Evolutionary conservation across 1,284 basidiomycete genomes (phyloP), one percentile per base, ranked within the genome.

Genomic region (Cryptococcus sp.): DNA sequence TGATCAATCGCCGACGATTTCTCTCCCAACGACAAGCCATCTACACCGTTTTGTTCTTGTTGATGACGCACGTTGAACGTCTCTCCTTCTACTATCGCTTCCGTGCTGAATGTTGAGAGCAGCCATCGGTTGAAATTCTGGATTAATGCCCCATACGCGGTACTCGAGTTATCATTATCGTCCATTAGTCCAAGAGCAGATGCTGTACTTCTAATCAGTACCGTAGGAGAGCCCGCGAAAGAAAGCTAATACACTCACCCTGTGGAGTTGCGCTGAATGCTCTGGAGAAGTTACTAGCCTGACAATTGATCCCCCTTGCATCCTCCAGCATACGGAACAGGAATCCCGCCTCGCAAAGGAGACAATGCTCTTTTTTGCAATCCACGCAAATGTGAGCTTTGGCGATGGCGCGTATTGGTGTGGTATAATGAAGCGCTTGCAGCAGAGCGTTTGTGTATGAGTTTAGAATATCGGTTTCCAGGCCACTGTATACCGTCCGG

Each of bases 391-490:
- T 93, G 72, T 99, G 96, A 0, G 90, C 90, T 77, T 91, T 93
- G 16, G 93, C 93, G 40, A 96, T 80, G 17, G 80, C 82, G 37
- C 93, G 85, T 45, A 98, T 85, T 0, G 94, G 90, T 34, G 80
- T 68, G 25, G 85, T 85, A 75, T 93, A 95, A 74, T 96, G 90
- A 76, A 99, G 84, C 3, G 89, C 86, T 75, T 99, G 95, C 1
- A 99, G 80, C 23, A 98, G 78, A 1, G 93, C 82, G 73, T 99
- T 99, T 25, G 95, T 96, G 79, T 99, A 99, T 19, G 93, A 98
- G 76, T 98, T 96, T 53, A 91, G 82, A 60, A 99, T 98, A 74
- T 99, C 93, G 1, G 95, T 97, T 78, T 99, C 96, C 50, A 99
- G 83, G 4, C 96, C 96, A 58, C 91, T 93, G 72, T 86, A 93